Evolutionary conservation across 2,329 filamentous ascomycete species (phyloP), one percentile per base, ranked within the genome.

Genomic region (Nemania sp.): DNA sequence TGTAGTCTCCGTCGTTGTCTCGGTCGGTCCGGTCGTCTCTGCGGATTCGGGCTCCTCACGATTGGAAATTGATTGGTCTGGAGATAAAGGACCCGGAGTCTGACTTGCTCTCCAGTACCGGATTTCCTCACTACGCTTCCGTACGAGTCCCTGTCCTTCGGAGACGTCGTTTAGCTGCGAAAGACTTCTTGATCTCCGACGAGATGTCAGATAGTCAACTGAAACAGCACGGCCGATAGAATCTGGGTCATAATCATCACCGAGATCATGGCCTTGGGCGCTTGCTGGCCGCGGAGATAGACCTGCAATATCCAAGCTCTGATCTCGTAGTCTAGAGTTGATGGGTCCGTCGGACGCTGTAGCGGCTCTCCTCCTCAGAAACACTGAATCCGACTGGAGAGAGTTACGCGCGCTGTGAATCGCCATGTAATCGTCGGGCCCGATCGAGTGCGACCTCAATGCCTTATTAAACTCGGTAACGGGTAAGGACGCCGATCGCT

Each of bases 91-190:
- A 0, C 82, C 82, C 0, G 82, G 82, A 53, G 84, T 85, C 70
- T 88, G 88, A 69, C 88, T 90, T 73, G 87, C 85, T 67, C 89
- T 83, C 88, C 88, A 90, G 73, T 88, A 88, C 13, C 87, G 85
- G 45, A 90, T 89, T 76, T 91, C 89, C 63, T 89, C 87, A 74
- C 87, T 90, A 32, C 88, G 84, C 41, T 87, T 84, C 51, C 88
- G 83, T 3, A 77, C 66, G 47, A 78, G 78, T 1, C 70, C 72
- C 24, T 79, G 77, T 20, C 73, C 73, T 3, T 78, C 76, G 2
- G 79, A 78, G 22, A 82, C 71, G 32, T 83, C 80, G 5, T 83
- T 80, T 22, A 90, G 79, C 10, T 87, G 86, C 0, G 87, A 88
- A 11, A 90, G 76, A 70, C 88, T 90, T 56, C 88, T 82, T 1